Conservation (phyloP, 2,329 filamentous ascomycete genomes). For the Xylariaceae sp. region DNA sequence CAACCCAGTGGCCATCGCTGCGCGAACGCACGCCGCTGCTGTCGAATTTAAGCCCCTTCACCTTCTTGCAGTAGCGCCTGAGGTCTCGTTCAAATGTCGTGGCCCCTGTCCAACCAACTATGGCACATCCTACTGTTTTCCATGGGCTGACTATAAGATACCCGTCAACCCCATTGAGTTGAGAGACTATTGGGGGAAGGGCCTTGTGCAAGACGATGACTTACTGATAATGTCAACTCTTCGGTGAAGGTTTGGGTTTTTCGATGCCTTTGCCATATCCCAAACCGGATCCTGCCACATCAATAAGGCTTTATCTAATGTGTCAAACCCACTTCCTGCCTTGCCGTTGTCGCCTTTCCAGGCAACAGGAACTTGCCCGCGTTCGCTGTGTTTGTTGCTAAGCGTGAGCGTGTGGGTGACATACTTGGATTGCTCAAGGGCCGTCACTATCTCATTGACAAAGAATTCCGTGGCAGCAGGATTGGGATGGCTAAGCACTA, state of each 20-base stretch:
- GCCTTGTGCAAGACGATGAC: neutral
- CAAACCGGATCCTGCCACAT: conserved; percentile 76
- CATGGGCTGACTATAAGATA: conserved; percentile 62
- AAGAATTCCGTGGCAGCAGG: conserved; percentile 64
- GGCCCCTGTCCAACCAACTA: conserved; percentile 83
- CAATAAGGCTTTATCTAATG: conserved; percentile 84
- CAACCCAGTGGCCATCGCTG: conserved; percentile 65
- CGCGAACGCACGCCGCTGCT: conserved; percentile 77
- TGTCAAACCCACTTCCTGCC: conserved; percentile 67
- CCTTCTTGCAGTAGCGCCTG: conserved; percentile 70
- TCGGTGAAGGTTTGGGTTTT: conserved; percentile 71
- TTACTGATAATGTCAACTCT: conserved; percentile 78
- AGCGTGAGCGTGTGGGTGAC: conserved; percentile 80
- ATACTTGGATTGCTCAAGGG: conserved; percentile 63
- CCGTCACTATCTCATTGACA: conserved; percentile 65
- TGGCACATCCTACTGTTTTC: conserved; percentile 81
- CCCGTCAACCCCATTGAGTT: neutral
- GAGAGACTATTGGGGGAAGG: neutral
- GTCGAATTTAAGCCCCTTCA: conserved; percentile 78
- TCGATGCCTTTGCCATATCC: conserved; percentile 39
- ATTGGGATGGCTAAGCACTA: conserved; percentile 76
- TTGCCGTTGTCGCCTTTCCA: conserved; percentile 46
- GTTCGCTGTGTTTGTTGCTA: conserved; percentile 64
- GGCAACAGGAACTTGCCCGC: conserved; percentile 59
- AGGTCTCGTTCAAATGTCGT: conserved; percentile 89